Conservation (phyloP, 148 eudicot species). For the Amaranthus cruentus region DNA sequence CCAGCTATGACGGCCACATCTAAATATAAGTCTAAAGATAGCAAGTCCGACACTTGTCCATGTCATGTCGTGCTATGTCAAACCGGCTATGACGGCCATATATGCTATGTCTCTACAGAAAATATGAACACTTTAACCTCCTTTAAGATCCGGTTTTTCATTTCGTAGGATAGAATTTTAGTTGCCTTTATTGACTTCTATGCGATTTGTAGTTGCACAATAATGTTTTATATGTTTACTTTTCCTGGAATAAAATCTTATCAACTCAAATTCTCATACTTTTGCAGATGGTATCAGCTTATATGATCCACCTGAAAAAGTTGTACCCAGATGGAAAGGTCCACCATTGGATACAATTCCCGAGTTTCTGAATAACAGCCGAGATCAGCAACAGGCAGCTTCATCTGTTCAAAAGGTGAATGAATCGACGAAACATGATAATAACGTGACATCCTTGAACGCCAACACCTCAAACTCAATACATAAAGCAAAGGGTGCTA, state of each 20-base stretch:
- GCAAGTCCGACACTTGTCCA: no score
- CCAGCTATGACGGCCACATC: no score
- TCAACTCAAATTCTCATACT: slow-evolving; percentile 5
- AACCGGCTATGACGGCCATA: no score
- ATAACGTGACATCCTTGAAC: slow-evolving; percentile 17
- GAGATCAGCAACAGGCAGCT: slow-evolving; percentile 28
- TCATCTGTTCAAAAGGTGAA: slow-evolving; percentile 25
- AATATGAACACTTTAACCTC: neutral
- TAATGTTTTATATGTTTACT: no score
- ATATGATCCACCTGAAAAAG: slow-evolving; percentile 86
- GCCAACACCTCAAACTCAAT: slow-evolving; percentile 24
- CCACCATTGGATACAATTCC: slow-evolving; percentile 59
- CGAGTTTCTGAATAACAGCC: slow-evolving; percentile 41
- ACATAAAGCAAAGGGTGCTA: slow-evolving; percentile 18
- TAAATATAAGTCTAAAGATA: no score
- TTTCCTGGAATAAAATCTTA: neutral
- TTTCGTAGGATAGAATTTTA: neutral
- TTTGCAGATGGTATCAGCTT: slow-evolving; percentile 78
- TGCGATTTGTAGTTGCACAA: neutral
- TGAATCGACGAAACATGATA: slow-evolving; percentile 30
- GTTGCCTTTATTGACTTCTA: neutral
- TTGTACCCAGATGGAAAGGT: slow-evolving; percentile 88
- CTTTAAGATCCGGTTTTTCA: neutral
- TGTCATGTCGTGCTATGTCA: no score
- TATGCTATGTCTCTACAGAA: no score